Conservation (phyloP, 2,329 filamentous ascomycete species). For the Hymenoscyphus scutula region DNA sequence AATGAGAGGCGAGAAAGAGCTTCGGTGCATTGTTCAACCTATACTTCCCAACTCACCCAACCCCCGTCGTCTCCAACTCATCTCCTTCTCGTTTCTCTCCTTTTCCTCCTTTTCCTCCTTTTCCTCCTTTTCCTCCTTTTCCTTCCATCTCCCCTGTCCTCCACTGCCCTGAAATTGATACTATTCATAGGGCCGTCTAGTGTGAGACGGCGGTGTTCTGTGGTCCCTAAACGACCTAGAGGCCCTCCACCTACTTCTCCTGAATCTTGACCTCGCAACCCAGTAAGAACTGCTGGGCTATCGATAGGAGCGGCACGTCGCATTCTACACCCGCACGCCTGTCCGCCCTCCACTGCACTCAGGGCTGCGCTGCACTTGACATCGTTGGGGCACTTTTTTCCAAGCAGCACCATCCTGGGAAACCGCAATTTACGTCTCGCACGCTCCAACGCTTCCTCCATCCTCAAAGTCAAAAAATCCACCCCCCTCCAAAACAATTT, state of each 20-base stretch:
- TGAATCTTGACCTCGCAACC: neutral
- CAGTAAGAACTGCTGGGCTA: neutral
- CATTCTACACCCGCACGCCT: neutral
- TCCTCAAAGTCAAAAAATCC: neutral
- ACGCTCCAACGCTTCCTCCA: neutral
- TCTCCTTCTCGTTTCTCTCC: no score
- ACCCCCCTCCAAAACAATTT: neutral
- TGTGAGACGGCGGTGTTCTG: conserved; percentile 2
- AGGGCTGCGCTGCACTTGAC: neutral
- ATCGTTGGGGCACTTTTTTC: neutral
- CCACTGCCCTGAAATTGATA: neutral
- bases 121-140: no score
- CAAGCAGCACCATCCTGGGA: neutral
- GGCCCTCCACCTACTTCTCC: neutral
- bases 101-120: no score
- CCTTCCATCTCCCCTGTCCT: neutral
- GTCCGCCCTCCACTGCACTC: no score
- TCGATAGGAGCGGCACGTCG: neutral
- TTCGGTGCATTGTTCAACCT: no score
- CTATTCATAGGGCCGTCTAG: conserved; percentile 9
- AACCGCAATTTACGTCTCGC: neutral
- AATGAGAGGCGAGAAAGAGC: neutral
- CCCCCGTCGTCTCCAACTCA: no score
- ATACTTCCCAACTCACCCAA: no score
- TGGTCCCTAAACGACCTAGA: neutral